Base-by-base conservation (phyloP, 2,329 filamentous ascomycete species). In the Davidsoniella australis region DNA sequence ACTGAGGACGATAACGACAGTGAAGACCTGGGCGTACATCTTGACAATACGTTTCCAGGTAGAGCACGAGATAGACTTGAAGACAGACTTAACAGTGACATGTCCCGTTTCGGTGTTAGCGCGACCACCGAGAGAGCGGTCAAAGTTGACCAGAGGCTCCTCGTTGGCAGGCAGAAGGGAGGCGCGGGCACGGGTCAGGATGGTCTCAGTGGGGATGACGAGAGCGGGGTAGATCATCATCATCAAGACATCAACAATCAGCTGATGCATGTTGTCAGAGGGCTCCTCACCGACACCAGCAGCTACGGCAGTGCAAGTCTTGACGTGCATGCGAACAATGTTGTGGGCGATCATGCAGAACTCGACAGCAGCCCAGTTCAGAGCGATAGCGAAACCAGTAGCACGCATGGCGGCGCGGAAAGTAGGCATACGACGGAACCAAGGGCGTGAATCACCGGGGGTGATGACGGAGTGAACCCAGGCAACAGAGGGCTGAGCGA, bases 391-490 rank as follows among this genome's bases (percentile, higher is more conserved):
- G 44, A 78, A 62, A 54, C 76, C 79, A 54, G 86, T 79, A 52
- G 82, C 78, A 58, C 75, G 71, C 67, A 81, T 82, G 47, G 76
- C 70, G 59, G 69, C 70, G 56, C 70, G 69, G 61, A 78, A 75
- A 42, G 76, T 65, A 14, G 82, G 80, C 47, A 94, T 72, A 51
- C 85, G 82, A 58, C 72, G 67, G 65, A 73, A 83, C 69, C 81
- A 86, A 56, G 66, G 67, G 61, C 75, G 73, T 44, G 68, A 60
- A 50, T 74, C 80, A 4, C 78, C 76, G 48, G 76, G 70, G 2
- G 85, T 80, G 60, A 95, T 87, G 61, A 94, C 76, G 58, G 84
- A 80, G 63, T 94, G 86, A 3, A 87, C 84, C 86, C 87, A 94
- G 48, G 77, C 73, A 56, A 88, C 72, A 58, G 76, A 70, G 43